Percentiles rank a stretch among this genome's conserved stretches.
Conservation (phyloP, 2,329 filamentous ascomycete genomes). For the Pseudogymnoascus sp. region DNA sequence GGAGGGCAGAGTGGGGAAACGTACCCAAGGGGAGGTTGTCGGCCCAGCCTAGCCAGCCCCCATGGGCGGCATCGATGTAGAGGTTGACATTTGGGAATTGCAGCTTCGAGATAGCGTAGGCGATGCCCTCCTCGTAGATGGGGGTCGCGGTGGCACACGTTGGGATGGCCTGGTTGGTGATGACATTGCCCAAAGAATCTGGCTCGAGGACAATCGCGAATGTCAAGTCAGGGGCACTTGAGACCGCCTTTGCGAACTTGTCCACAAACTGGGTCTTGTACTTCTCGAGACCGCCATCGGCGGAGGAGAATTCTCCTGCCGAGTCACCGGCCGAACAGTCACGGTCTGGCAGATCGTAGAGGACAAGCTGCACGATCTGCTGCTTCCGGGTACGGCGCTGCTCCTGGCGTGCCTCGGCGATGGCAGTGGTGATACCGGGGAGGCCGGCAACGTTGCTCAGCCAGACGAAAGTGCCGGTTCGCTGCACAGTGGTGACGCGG, state of each 20-base stretch:
- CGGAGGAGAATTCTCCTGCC: conserved; percentile 34
- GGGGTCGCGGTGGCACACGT: conserved; percentile 33
- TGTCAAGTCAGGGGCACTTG: conserved; percentile 31
- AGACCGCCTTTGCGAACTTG: conserved; percentile 32
- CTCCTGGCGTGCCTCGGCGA: conserved; percentile 32
- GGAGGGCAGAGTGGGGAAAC: neutral
- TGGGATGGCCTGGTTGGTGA: conserved; percentile 34
- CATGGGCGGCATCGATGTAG: conserved; percentile 38
- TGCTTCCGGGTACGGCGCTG: conserved; percentile 28
- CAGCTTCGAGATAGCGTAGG: conserved; percentile 34
- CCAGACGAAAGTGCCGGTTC: conserved; percentile 39
- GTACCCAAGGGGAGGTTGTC: conserved; percentile 33
- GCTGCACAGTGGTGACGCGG: conserved; percentile 33
- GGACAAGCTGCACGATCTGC: conserved; percentile 35
- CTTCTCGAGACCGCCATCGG: conserved; percentile 31
- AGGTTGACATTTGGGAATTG: conserved; percentile 33
- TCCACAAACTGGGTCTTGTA: conserved; percentile 37
- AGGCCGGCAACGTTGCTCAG: conserved; percentile 33
- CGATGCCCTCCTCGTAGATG: conserved; percentile 36
- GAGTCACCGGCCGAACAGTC: conserved; percentile 40
- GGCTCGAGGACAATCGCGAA: conserved; percentile 40
- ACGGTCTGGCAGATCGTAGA: conserved; percentile 40
- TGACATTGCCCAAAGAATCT: conserved; percentile 37
- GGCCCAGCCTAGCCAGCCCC: conserved; percentile 38
- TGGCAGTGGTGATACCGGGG: conserved; percentile 33